Evolutionary conservation across 2,329 filamentous ascomycete species (phyloP).

Genomic region (Chaetomium olivaceum): DNA sequence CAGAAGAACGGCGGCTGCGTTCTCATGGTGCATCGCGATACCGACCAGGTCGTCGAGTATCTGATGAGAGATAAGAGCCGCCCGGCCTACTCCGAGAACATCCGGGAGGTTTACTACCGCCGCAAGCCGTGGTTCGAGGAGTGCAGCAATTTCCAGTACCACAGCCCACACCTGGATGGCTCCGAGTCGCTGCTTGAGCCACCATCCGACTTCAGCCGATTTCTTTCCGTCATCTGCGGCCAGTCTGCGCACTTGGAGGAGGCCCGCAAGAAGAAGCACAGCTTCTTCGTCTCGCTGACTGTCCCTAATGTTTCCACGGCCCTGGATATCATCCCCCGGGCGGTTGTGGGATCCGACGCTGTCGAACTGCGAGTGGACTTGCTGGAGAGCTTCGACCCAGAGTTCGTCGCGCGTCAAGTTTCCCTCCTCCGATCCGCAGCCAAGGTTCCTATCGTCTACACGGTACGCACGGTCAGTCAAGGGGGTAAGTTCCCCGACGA

Average conservation of each 20-base stretch:
- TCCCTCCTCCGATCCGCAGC: conserved; percentile 73
- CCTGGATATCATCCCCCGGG: conserved; percentile 64
- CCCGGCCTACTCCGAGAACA: conserved; percentile 89
- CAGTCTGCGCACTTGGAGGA: conserved; percentile 56
- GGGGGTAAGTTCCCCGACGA: conserved; percentile 85
- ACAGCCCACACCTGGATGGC: conserved; percentile 67
- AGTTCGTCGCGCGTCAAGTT: conserved; percentile 81
- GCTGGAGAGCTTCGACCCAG: conserved; percentile 70
- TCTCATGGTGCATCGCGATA: conserved; percentile 82
- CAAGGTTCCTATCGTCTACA: conserved; percentile 85
- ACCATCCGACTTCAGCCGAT: conserved; percentile 70
- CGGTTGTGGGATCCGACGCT: conserved; percentile 84
- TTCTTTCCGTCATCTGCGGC: conserved; percentile 70
- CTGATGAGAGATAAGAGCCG: conserved; percentile 84
- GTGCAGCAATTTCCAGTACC: conserved; percentile 93
- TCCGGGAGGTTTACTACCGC: conserved; percentile 85
- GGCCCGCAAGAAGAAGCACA: conserved; percentile 66
- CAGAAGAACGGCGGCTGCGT: conserved; percentile 78
- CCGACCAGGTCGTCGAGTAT: conserved; percentile 84
- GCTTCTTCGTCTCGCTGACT: conserved; percentile 92
- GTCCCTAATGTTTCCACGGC: conserved; percentile 70
- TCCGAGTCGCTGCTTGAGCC: conserved; percentile 44
- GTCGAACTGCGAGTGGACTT: conserved; percentile 94
- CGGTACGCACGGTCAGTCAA: conserved; percentile 80
- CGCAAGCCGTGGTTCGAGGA: conserved; percentile 87